Conservation (phyloP, 306 rosid genomes). For the Carpinus viminea region DNA sequence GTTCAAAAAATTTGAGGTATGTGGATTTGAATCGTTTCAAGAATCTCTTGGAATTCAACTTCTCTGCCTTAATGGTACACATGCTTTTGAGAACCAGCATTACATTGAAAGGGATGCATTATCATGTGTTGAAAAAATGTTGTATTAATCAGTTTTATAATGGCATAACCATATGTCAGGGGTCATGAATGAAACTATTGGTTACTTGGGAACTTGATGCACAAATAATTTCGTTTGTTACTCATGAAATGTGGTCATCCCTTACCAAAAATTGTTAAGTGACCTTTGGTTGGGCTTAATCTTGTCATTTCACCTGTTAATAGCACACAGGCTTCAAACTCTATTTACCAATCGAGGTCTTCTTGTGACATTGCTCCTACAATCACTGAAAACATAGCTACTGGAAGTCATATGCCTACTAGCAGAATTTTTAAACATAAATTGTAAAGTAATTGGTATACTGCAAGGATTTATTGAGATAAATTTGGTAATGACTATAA, state of each 20-base stretch:
- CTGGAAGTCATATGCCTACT: too few relatives aligned
- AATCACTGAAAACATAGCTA: not conserved
- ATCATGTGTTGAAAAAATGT: not conserved
- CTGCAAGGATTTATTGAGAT: too few relatives aligned
- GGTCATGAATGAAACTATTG: not conserved
- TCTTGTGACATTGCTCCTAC: not conserved
- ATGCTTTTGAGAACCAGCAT: not conserved
- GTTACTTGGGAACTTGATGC: not conserved
- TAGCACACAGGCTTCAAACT: not conserved
- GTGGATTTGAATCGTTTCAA: constrained; percentile 4
- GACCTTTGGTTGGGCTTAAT: not conserved
- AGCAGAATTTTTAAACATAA: too few relatives aligned
- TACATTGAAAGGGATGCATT: not conserved
- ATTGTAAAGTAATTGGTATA: too few relatives aligned
- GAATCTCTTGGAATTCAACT: constrained; percentile 1
- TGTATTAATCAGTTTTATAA: not conserved
- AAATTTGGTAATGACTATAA: too few relatives aligned
- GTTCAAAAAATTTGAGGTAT: constrained; percentile 73
- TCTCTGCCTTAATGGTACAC: not conserved
- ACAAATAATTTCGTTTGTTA: not conserved
- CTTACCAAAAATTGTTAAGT: not conserved
- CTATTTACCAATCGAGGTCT: not conserved
- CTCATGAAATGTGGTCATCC: too few relatives aligned
- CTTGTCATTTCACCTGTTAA: not conserved
- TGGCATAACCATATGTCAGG: not conserved